Evolutionary conservation across 495 filamentous ascomycete species (phyloP), one percentile per base, ranked within the genome.

Genomic region (Astrothelium macrocarpum): DNA sequence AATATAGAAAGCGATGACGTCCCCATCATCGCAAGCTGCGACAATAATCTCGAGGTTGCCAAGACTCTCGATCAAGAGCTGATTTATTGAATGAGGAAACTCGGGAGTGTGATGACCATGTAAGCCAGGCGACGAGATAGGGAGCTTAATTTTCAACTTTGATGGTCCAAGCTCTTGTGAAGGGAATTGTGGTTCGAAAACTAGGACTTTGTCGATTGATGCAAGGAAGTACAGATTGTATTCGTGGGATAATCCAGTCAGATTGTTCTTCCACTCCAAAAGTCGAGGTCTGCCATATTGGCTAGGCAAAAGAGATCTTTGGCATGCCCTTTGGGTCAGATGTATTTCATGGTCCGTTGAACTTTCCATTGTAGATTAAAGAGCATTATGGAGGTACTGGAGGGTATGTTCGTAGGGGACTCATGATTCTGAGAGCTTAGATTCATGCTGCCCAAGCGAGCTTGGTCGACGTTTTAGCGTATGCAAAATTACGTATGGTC

Each of bases 11-110:
- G 84, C 91, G 39, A 88, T 81, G 11, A 95, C 85, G 73, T 98
- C 93, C 4, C 94, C 94, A 66, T 96, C 91, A 68, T 97, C 94
- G 62, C 86, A 91, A 12, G 80, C 84, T 49, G 87, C 77, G 1
- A 93, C 73, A 23, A 97, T 64, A 14, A 95, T 84, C 73, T 98
- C 94, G 53, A 91, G 82, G 32, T 83, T 74, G 1, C 94, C 94
- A 1, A 98, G 76, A 59, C 89, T 84, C 45, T 91, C 89, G 23
- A 95, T 79, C 36, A 90, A 80, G 1, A 98, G 75, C 62, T 86
- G 82, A 68, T 95, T 97, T 62, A 95, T 83, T 23, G 82, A 80
- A 73, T 97, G 92, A 0, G 86, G 84, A 18, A 78, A 73, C 0
- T 46, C 36, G 0, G 60, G 70, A 64, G 89, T 81, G 20, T 94